Evolutionary conservation across 805 yeast genomes (phyloP), one percentile per base, ranked within the genome.

Genomic region (Isabelozyma heimii): DNA sequence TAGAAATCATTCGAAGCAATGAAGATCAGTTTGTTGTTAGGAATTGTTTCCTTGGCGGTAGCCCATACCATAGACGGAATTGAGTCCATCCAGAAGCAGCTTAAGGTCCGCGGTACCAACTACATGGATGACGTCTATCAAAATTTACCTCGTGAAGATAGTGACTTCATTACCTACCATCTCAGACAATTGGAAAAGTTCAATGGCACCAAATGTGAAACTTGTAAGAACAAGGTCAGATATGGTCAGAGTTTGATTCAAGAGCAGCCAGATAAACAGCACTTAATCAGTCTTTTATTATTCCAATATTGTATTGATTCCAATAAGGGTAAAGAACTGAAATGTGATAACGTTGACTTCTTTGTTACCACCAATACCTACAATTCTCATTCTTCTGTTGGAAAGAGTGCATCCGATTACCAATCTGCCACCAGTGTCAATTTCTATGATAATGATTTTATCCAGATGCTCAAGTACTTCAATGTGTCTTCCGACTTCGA

Each of bases 361-460:
- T 72, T 72, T 52, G 52, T 72, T 47, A 64, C 69, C 40, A 72
- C 76, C 42, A 60, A 65, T 43, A 56, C 69, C 27, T 41, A 59
- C 42, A 52, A 58, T 43, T 55, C 53, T n/a, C 59, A 57, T 27
- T 56, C 52, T 27, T 12, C 44, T 26, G 55, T 50, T 14, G 54
- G 47, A 16, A 40, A 48, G 10, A 62, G 45, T 16, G 59, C 60
- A 38, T 54, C 66, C 1, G 69, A 72, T 20, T 47, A 60, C 33
- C 49, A 57, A 20, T 54, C 56, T n/a, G 59, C 58, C 13, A 56
- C 68, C 27, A 56, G 66, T 20, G 56, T 72, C 39, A 61, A 67
- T 51, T 66, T 72, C 46, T 66, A 53, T 42, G 75, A 71, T 56
- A 72, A 69, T 48, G 77, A 72, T 46, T 72, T 70, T 52, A 54